These are phyloP conservation scores for Metschnikowia baotianmanensis DNA, from an alignment of 805 yeast genomes.

Conservation along the genomic window DNA sequence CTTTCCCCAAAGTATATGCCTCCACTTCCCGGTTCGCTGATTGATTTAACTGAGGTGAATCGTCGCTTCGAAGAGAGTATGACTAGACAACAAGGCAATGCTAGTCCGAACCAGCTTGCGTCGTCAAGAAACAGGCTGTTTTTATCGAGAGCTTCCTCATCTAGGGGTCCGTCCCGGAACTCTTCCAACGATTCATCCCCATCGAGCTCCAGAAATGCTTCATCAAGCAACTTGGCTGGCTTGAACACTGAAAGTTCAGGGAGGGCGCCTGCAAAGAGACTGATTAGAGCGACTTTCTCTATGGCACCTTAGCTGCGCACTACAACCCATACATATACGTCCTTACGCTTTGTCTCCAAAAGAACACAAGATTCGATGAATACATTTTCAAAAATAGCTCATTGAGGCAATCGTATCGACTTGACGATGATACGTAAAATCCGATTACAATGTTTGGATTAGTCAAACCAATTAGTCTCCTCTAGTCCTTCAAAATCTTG, in stretches of 20 bases:
- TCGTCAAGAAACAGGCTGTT: conserved; percentile 19
- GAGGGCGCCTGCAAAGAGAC: conserved; percentile 6
- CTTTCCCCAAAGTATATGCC: conserved; percentile 74
- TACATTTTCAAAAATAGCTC: no score
- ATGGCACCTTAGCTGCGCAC: conserved; percentile 10
- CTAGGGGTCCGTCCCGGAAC: conserved; percentile 22
- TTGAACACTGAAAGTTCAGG: conserved; percentile 5
- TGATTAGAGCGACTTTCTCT: conserved; percentile 16
- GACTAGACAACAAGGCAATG: conserved; percentile 1
- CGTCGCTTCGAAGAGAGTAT: conserved; percentile 26
- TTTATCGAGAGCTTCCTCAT: conserved; percentile 26
- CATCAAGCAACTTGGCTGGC: conserved; percentile 34
- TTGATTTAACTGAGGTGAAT: conserved; percentile 32
- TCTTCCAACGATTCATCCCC: conserved; percentile 45
- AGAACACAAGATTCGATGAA: no score
- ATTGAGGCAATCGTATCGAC: no score
- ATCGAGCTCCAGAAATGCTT: conserved; percentile 75
- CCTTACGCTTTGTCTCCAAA: no score
- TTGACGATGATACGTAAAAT: not conserved
- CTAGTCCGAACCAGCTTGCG: conserved; percentile 4
- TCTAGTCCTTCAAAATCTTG: no score
- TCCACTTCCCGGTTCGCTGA: conserved; percentile 42
- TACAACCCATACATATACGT: no score
- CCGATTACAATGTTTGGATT: no score
- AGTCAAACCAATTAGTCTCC: no score